Percentiles rank a stretch among this genome's conserved stretches.
These are phyloP conservation scores for Eucalyptus cladocalyx DNA, from an alignment of 345 rosid species.

Conservation along the genomic window DNA sequence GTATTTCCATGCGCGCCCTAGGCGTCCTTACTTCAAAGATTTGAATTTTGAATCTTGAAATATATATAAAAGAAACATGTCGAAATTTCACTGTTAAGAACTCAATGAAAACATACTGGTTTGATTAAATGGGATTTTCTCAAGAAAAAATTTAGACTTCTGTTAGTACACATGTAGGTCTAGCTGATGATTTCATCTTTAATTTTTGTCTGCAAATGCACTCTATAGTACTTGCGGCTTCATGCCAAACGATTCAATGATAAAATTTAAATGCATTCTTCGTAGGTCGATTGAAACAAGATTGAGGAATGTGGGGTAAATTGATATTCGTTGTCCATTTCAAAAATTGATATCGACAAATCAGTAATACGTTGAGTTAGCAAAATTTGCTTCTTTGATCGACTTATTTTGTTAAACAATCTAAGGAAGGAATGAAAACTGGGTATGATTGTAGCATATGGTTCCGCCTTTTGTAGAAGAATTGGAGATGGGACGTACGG, in stretches of 20 bases:
- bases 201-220: not conserved
- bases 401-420: too few species aligned
- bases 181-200: not conserved
- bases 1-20: too few species aligned
- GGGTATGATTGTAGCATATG: too few species aligned
- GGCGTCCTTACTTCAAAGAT: not conserved
- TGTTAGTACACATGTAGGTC: too few species aligned
- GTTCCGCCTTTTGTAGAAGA: too few species aligned
- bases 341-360: rapidly evolving
- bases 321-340: not conserved
- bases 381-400: too few species aligned
- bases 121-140: rapidly evolving
- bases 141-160: too few species aligned
- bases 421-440: too few species aligned
- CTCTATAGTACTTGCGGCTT: too few species aligned
- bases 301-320: rapidly evolving
- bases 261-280: not conserved
- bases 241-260: too few species aligned
- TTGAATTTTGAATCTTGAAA: not conserved
- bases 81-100: rapidly evolving
- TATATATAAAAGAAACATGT: too few species aligned
- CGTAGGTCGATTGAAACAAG: rapidly evolving
- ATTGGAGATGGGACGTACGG: too few species aligned
- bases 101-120: rapidly evolving
- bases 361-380: rapidly evolving